Base-by-base conservation (phyloP, 1,284 basidiomycete species). In the Austroboletus rostrupii region DNA sequence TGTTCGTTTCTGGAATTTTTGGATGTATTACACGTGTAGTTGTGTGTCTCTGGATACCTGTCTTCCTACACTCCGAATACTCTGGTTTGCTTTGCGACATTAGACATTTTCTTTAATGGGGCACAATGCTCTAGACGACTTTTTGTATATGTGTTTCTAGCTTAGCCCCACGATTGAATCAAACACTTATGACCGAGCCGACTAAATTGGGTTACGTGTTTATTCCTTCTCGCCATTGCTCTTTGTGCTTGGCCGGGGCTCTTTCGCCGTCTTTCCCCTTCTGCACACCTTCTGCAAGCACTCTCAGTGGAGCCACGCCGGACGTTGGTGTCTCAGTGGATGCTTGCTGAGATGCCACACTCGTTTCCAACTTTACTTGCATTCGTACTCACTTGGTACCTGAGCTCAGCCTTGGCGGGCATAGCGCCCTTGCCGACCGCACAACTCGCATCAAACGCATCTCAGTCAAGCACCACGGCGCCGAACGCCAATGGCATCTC, bases 21-120 rank as follows among this genome's bases (percentile, higher is more conserved):
- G 64, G 61, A 65, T 66, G 64, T 66, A 66, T 66, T 57, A 67
- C 56, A 48, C 46, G 52, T 69, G 62, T 70, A 66, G 65, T 69
- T 70, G 60, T 68, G 64, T 70, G 61, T 69, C 57, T 57, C 65
- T 64, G 67, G 65, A 68, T 66, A 65, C 57, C 55, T 70, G 67
- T 67, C 52, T 61, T 59, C 52, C 59, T 68, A 65, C 47, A 38
- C 42, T 53, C 40, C n/a, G 49, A 52, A 45, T 46, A 21, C 41
- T 49, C 40, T 49, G 32, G 31, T 38, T 49, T 56, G n/a, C 42
- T 38, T 47, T 52, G 39, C 46, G 40, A 56, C 33, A 59, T 42
- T 38, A 53, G 44, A 52, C 36, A 37, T 38, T 3, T 26, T 26
- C 31, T 43, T 42, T 47, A 20, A 36, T 35, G 31, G 16, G 41